These are phyloP conservation scores for Nothophoma quercina DNA, from an alignment of 2,329 filamentous ascomycete species.

Conservation along the genomic window DNA sequence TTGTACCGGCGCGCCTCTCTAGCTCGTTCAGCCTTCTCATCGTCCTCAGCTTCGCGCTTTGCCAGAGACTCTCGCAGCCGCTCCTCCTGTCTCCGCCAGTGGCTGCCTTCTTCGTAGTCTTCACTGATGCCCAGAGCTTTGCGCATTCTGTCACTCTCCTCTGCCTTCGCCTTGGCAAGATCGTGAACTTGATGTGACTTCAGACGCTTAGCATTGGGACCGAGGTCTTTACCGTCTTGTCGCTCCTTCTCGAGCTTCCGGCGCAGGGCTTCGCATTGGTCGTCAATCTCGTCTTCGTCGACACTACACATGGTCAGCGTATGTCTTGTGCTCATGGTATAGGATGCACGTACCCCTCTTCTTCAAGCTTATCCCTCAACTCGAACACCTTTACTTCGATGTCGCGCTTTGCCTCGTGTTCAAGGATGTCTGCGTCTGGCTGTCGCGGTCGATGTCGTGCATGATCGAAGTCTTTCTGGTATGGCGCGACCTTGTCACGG, in stretches of 20 bases:
- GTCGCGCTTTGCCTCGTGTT: slow-evolving; percentile 90
- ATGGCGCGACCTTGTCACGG: slow-evolving; percentile 81
- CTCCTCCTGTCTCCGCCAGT: slow-evolving; percentile 87
- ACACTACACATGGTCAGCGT: slow-evolving; percentile 59
- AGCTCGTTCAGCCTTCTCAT: slow-evolving; percentile 33
- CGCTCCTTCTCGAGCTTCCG: slow-evolving; percentile 64
- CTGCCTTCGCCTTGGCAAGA: slow-evolving; percentile 92
- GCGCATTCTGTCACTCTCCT: slow-evolving; percentile 88
- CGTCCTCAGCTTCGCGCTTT: slow-evolving; percentile 50
- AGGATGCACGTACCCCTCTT: slow-evolving; percentile 71
- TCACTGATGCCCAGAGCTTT: slow-evolving; percentile 86
- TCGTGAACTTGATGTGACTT: slow-evolving; percentile 97
- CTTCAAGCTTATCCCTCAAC: slow-evolving; percentile 87
- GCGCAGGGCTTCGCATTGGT: slow-evolving; percentile 71
- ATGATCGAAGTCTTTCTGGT: slow-evolving; percentile 72
- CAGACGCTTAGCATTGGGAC: slow-evolving; percentile 63
- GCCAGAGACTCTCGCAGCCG: slow-evolving; percentile 58
- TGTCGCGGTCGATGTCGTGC: slow-evolving; percentile 80
- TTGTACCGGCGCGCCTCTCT: slow-evolving; percentile 35
- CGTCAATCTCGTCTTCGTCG: slow-evolving; percentile 91
- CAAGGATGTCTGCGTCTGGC: slow-evolving; percentile 90
- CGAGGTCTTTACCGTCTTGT: slow-evolving; percentile 45
- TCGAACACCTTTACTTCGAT: slow-evolving; percentile 95
- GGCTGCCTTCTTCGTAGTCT: slow-evolving; percentile 83
- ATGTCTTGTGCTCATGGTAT: background rate